These are phyloP conservation scores for Coelastrella sp. DNA, from an alignment of 139 green algal genomes.

Conservation along the genomic window DNA sequence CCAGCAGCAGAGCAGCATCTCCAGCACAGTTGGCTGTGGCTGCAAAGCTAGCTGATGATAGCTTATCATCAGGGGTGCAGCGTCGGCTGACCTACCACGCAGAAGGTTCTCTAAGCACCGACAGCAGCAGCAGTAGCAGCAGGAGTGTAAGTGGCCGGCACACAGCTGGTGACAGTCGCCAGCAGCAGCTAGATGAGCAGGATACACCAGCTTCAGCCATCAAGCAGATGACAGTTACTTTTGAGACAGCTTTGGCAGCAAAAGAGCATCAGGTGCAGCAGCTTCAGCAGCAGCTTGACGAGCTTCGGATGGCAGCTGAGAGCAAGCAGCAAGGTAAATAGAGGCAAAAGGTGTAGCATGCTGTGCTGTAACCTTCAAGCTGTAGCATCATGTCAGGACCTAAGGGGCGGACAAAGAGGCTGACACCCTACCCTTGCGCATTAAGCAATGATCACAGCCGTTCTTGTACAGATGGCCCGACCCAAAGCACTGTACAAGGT, in stretches of 20 bases:
- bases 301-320: background rate
- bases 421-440: no score
- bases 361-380: no score
- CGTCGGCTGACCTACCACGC: no score
- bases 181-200: conserved; percentile 25
- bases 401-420: no score
- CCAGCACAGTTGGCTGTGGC: no score
- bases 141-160: background rate
- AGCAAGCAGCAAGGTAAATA: background rate
- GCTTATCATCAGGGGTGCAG: no score
- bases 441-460: no score
- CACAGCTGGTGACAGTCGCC: background rate
- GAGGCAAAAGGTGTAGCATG: background rate
- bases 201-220: background rate
- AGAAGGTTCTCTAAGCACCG: background rate
- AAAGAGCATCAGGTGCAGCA: background rate
- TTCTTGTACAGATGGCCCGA: no score
- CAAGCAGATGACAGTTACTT: background rate
- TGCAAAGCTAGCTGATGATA: no score
- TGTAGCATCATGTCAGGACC: no score
- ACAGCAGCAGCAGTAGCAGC: conserved; percentile 1
- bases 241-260: conserved; percentile 9
- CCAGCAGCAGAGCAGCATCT: no score
- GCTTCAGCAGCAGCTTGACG: conserved; percentile 15
- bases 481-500: no score